phyloP scores from a whole-genome alignment of 345 rosid species.

The Raphanus sativus region DNA sequence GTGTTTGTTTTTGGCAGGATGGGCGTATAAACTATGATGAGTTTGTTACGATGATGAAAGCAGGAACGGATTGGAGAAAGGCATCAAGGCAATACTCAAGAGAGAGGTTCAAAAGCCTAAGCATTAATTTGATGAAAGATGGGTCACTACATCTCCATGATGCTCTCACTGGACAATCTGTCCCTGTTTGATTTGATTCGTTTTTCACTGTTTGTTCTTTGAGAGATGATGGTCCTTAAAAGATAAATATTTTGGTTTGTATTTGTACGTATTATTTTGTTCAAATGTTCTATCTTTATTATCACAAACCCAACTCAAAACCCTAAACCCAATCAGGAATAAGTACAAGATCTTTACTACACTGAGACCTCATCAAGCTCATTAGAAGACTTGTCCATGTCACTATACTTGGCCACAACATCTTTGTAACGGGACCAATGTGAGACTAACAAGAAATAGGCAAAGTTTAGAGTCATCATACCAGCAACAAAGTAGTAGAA shows the following conservation, averaged over 20 bases:
- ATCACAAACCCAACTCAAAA: conserved; percentile 15
- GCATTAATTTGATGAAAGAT: conserved; percentile 91
- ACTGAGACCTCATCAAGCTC: conserved; percentile 17
- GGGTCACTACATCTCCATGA: conserved; percentile 92
- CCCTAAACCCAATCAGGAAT: conserved; percentile 16
- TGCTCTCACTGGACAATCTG: conserved; percentile 72
- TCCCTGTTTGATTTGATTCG: conserved; percentile 51
- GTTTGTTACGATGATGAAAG: conserved; percentile 94
- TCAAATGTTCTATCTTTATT: conserved; percentile 25
- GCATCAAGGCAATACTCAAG: conserved; percentile 95
- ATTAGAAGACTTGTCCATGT: neutral
- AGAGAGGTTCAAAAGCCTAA: conserved; percentile 95
- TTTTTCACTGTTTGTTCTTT: conserved; percentile 9
- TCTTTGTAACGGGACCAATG: conserved; percentile 47
- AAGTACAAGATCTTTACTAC: conserved; percentile 9
- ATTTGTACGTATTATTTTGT: conserved; percentile 25
- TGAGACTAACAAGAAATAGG: conserved; percentile 40
- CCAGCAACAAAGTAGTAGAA: conserved; percentile 42
- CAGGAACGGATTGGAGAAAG: conserved; percentile 99
- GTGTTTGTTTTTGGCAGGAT: conserved; percentile 50
- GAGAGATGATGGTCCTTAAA: neutral
- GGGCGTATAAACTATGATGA: conserved; percentile 88
- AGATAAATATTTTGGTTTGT: conserved; percentile 8
- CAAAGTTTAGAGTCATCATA: conserved; percentile 35
- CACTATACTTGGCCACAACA: conserved; percentile 22